Evolutionary conservation across 306 rosid genomes (phyloP), one percentile per base, ranked within the genome.

Genomic region (Prunus mongolica): DNA sequence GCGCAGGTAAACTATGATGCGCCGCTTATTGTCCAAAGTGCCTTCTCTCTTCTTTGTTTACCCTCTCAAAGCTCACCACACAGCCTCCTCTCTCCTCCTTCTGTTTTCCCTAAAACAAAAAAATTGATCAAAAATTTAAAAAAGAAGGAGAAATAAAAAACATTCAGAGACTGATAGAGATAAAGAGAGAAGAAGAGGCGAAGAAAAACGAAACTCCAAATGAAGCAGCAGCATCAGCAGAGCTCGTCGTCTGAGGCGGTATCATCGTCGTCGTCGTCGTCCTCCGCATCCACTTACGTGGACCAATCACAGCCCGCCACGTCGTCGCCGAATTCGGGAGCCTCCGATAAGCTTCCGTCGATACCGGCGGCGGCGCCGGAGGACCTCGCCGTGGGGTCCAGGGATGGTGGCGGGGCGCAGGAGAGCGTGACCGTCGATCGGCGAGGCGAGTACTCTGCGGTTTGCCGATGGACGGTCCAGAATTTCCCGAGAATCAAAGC

Each of bases 381-480:
- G 83, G 99, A 92, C 90, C 78, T 88, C 9, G 78, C 88, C 0
- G 79, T 83, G 41, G 92, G 85, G 51, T 57, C 88, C 0, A 55
- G 98, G 19, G 98, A 94, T 65, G 96, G 96, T 9, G 93, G 97
- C 55, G 97, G 97, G 45, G 97, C 91, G 7, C 97, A 88, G 66
- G 99, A 96, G 81, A 76, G 87, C 51, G 98, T 96, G 38, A 79
- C 86, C 0, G 88, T 96, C 55, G 96, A 96, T 80, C 97, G 98
- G 52, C 84, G 89, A 44, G 90, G 96, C 4, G 98, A 92, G 64
- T 88, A 83, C 91, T 88, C 97, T 10, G 96, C 97, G 12, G 97
- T 96, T 13, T 96, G 98, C 75, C 74, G 91, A 67, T 96, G 99
- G 99, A 92, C 99, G 82, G 96, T 96, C 69, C 92, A 92, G 44